phyloP scores from a whole-genome alignment of 1,284 basidiomycete species.

The Takashimella koratensis region DNA sequence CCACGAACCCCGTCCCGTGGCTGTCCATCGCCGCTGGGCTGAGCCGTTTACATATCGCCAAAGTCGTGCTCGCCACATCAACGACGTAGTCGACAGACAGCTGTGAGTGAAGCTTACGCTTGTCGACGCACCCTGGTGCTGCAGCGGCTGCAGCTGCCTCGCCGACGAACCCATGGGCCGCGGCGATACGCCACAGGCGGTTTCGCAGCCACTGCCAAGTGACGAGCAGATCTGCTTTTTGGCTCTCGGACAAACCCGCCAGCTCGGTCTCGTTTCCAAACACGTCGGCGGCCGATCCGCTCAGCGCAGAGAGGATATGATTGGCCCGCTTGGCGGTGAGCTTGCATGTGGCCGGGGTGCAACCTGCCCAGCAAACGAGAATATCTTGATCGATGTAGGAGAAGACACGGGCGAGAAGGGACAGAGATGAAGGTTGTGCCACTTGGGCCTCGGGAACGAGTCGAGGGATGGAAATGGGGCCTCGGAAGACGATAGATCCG shows the following conservation, averaged over 20 bases:
- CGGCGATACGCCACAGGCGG: slow-evolving; percentile 26
- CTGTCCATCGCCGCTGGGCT: slow-evolving; percentile 21
- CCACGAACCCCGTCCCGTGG: slow-evolving; percentile 35
- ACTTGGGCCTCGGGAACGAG: not conserved
- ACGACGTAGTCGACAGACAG: slow-evolving; percentile 25
- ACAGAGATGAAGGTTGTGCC: slow-evolving; percentile 6
- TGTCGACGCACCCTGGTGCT: no score
- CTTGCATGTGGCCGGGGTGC: slow-evolving; percentile 10
- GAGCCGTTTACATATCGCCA: slow-evolving; percentile 23
- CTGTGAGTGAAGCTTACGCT: slow-evolving; percentile 5
- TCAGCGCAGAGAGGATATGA: slow-evolving; percentile 10
- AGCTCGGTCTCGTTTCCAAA: slow-evolving; percentile 18
- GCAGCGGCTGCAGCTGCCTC: slow-evolving; percentile 7
- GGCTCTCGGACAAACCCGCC: slow-evolving; percentile 17
- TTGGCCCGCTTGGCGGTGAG: slow-evolving; percentile 12
- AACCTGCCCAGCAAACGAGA: slow-evolving; percentile 30
- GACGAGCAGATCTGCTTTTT: slow-evolving; percentile 32
- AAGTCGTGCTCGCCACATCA: slow-evolving; percentile 21
- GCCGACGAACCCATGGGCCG: slow-evolving; percentile 18
- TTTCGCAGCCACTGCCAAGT: slow-evolving; percentile 39
- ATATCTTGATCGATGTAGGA: slow-evolving; percentile 27
- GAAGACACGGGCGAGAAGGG: slow-evolving; percentile 26
- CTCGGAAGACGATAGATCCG: slow-evolving; percentile 22
- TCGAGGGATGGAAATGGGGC: slow-evolving; percentile 9
- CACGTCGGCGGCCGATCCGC: slow-evolving; percentile 17